Evolutionary conservation across 2,329 filamentous ascomycete species (phyloP), one percentile per base, ranked within the genome.

Genomic region (Bertia moriformis): DNA sequence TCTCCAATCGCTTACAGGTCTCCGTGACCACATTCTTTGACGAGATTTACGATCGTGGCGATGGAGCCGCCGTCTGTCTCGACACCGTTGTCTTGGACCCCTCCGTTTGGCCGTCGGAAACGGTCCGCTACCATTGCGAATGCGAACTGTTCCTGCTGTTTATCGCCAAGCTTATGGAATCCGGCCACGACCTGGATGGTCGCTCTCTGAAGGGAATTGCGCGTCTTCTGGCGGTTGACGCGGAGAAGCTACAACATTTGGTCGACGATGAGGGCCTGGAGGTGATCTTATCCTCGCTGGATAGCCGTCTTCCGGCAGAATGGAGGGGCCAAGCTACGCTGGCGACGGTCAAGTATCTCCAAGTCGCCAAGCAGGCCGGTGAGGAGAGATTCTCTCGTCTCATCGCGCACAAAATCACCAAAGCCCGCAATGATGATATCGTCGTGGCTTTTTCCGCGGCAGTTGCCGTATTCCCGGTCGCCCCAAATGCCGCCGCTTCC

Each of bases 361-460:
- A 89, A 55, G 76, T 79, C 19, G 77, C 83, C 3, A 75, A 76
- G 39, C 73, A 88, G 12, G 69, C 73, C 4, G 85, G 86, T 3
- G 69, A 77, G 46, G 67, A 74, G 46, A 71, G 78, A 46, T 73
- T 95, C 38, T 72, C 73, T 4, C 70, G 71, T 4, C 89, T 91
- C 55, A 83, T 95, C 54, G 78, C 78, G 40, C 65, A 72, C 14
- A 76, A 80, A 39, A 67, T 93, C 14, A 62, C 71, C 47, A 77
- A 80, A 45, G 78, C 78, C 39, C 89, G 82, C 18, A 84, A 87
- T 45, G 88, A 95, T 50, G 85, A 93, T 57, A 75, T 93, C 47
- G 85, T 94, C 40, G 69, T 91, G 38, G 88, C 88, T 4, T 96
- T 95, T 56, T 96, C 88, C 39, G 87, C 88, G n/a, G 86, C 87